Evolutionary conservation across 805 yeast species (phyloP).

Genomic region (Millerago galiae): DNA sequence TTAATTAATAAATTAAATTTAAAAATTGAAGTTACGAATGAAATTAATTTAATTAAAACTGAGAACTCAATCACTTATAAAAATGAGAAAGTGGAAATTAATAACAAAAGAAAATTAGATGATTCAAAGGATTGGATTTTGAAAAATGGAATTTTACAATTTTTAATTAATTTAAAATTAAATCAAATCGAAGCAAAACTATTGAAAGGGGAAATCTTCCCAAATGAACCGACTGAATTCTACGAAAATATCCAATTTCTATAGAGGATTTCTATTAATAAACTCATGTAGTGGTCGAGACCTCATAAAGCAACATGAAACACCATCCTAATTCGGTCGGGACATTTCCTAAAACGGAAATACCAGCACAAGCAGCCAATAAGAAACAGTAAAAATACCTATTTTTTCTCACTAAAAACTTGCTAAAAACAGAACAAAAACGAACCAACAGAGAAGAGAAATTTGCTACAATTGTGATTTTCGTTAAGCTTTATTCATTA

Average conservation of each 20-base stretch:
- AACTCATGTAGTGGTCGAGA: too few species aligned
- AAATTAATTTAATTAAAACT: neutral
- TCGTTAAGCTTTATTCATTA: slow-evolving; percentile 1
- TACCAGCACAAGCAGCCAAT: neutral
- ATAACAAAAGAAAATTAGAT: slow-evolving; percentile 5
- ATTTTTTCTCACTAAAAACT: too few species aligned
- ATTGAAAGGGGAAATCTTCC: slow-evolving; percentile 2
- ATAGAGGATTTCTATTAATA: too few species aligned
- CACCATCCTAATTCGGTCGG: neutral
- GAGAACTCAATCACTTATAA: neutral
- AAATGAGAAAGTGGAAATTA: neutral
- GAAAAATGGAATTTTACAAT: slow-evolving; percentile 1
- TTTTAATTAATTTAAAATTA: neutral
- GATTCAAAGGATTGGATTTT: neutral
- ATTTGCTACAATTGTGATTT: neutral
- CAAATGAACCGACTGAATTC: neutral
- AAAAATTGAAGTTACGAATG: too few species aligned
- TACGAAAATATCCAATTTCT: slow-evolving; percentile 1
- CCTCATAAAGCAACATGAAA: neutral
- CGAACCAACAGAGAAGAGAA: too few species aligned
- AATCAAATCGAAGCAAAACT: neutral
- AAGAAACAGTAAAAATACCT: neutral
- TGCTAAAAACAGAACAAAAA: neutral
- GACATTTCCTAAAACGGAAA: neutral
- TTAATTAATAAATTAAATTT: neutral